These are phyloP conservation scores for Euphorbia peplus DNA, from an alignment of 345 rosid species.

Conservation along the genomic window DNA sequence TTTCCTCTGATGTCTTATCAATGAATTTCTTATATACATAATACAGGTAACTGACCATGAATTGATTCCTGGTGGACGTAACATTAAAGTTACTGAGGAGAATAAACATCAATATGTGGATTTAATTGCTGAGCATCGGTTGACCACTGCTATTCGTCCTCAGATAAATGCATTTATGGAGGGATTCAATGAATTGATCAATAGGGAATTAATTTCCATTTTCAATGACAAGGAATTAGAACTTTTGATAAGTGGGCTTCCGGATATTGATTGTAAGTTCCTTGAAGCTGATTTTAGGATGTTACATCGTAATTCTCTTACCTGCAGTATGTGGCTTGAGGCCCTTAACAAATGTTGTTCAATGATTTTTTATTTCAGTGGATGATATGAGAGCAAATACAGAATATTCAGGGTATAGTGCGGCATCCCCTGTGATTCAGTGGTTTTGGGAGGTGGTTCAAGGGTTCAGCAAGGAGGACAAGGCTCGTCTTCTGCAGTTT, in stretches of 20 bases:
- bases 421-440: constrained; percentile 85
- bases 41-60: constrained; percentile 92
- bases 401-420: constrained; percentile 87
- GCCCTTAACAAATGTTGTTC: constrained; percentile 9
- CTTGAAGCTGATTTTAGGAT: background rate
- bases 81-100: constrained; percentile 88
- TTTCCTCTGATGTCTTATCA: background rate
- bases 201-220: constrained; percentile 71
- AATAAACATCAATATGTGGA: constrained; percentile 92
- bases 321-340: background rate
- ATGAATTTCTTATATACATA: constrained; percentile 11
- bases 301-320: background rate
- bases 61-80: constrained; percentile 85
- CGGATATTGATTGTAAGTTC: constrained; percentile 86
- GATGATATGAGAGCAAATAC: constrained; percentile 92
- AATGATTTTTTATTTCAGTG: constrained; percentile 45
- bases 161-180: constrained; percentile 90
- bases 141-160: constrained; percentile 97
- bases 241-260: constrained; percentile 90
- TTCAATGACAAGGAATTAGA: constrained; percentile 95
- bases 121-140: constrained; percentile 80
- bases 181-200: constrained; percentile 80
- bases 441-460: constrained; percentile 99
- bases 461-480: constrained; percentile 94
- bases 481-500: constrained; percentile 92